These are phyloP conservation scores for Volutella citrinella DNA, from an alignment of 2,329 filamentous ascomycete species.

Conservation along the genomic window DNA sequence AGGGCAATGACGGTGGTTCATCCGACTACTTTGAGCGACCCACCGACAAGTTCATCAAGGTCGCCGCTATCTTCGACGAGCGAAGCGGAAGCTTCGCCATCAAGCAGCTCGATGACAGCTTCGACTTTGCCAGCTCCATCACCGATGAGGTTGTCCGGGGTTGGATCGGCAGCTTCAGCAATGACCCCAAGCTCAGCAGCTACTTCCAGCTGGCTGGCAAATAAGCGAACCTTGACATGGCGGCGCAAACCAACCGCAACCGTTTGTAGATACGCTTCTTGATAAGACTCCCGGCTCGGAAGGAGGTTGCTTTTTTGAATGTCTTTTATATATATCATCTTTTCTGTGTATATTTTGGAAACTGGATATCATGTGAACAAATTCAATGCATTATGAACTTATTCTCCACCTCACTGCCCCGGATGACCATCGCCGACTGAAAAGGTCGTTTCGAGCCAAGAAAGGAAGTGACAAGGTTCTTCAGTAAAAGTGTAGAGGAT, in stretches of 20 bases:
- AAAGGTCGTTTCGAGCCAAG: no score
- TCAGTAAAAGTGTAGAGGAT: no score
- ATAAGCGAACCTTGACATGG: no score
- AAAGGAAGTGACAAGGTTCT: no score
- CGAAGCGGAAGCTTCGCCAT: conserved; percentile 51
- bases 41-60: conserved; percentile 54
- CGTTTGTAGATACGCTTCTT: no score
- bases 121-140: conserved; percentile 39
- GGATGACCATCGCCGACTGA: no score
- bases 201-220: conserved; percentile 18
- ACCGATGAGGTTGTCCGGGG: conserved; percentile 35
- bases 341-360: no score
- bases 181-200: conserved; percentile 15
- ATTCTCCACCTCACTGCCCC: no score
- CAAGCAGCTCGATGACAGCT: conserved; percentile 45
- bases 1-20: conserved; percentile 60
- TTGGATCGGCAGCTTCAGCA: conserved; percentile 28
- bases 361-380: no score
- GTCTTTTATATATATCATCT: conserved; percentile 9
- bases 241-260: no score
- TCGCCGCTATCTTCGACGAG: conserved; percentile 60
- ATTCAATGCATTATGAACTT: no score
- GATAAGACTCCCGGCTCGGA: no score
- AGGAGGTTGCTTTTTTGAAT: conserved; percentile 1
- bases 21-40: conserved; percentile 72